Base-by-base conservation (phyloP, 805 yeast species). In the Candida nanaspora region DNA sequence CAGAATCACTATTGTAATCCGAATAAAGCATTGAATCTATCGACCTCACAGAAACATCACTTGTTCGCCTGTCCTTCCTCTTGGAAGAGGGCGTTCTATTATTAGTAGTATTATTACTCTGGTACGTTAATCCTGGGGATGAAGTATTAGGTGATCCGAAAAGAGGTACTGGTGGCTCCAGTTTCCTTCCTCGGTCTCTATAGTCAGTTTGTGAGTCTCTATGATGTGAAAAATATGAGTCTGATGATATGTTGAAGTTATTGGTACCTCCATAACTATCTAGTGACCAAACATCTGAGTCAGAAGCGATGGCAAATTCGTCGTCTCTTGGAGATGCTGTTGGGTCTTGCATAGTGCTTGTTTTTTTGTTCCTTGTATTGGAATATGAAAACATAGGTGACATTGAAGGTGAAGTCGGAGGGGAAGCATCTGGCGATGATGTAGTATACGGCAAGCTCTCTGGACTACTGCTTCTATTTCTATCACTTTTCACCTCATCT, bases 161-260 rank as follows among this genome's bases (percentile, higher is more conserved):
- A n/a, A 19, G 27, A 15, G 36, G 23, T 13, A 37, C n/a, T 8
- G 49, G 39, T 14, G 46, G 46, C 13, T 46, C 53, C 9, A 49
- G 30, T 20, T 39, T 48, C 18, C 53, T 48, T 4, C 56, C 57
- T 11, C 53, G 27, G 35, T 21, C 45, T 37, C 36, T 26, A 7
- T n/a, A 3, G 6, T 51, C 58, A 14, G 51, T 50, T 38, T 50
- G 48, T 1, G 56, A 50, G 19, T 49, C 59, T 37, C 65, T 39
- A 30, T 60, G 58, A 36, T 56, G 61, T 19, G 62, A 57, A 40
- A 53, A 60, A 32, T 60, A 60, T 8, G 63, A 58, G 40, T 60
- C 65, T 7, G 65, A 59, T 3, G 63, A 51, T n/a, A 57, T 38
- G 2, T 50, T 42, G 31, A 56, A 36, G 18, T n/a, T 44, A 23